Evolutionary conservation across 1,139 yeast genomes (phyloP).

Genomic region (Groenewaldozyma sp.): DNA sequence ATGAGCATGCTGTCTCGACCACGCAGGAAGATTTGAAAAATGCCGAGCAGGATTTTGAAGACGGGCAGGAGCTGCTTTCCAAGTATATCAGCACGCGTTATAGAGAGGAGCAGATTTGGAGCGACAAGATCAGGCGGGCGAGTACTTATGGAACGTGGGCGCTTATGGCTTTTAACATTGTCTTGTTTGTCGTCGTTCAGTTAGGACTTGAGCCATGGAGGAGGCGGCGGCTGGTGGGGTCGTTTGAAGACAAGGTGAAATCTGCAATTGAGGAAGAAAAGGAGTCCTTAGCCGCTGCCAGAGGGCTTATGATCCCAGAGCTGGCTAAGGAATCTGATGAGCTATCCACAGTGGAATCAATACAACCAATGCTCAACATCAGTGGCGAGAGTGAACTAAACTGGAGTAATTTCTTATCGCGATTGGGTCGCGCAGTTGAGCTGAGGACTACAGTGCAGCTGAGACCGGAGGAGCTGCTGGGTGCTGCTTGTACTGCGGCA

Average conservation of each 20-base stretch:
- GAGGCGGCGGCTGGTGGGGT: conserved; percentile 63
- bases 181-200: conserved; percentile 73
- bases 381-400: not conserved
- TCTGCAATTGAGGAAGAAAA: conserved; percentile 35
- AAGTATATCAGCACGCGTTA: conserved; percentile 78
- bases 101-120: conserved; percentile 97
- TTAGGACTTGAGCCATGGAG: conserved; percentile 93
- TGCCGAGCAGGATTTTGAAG: conserved; percentile 61
- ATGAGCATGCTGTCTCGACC: conserved; percentile 51
- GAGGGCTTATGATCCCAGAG: no score
- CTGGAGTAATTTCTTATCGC: not conserved
- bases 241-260: conserved; percentile 75
- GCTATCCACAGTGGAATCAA: no score
- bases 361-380: no score
- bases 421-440: not conserved
- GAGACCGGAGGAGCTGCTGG: not conserved
- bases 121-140: conserved; percentile 86
- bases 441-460: not conserved
- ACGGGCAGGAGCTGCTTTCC: conserved; percentile 57
- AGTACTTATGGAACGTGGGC: conserved; percentile 97
- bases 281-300: conserved; percentile 4
- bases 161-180: conserved; percentile 77
- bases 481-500: not conserved
- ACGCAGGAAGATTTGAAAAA: conserved; percentile 43
- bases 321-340: no score